phyloP scores from a whole-genome alignment of 768 basidiomycete species.

The Boletales sp. region DNA sequence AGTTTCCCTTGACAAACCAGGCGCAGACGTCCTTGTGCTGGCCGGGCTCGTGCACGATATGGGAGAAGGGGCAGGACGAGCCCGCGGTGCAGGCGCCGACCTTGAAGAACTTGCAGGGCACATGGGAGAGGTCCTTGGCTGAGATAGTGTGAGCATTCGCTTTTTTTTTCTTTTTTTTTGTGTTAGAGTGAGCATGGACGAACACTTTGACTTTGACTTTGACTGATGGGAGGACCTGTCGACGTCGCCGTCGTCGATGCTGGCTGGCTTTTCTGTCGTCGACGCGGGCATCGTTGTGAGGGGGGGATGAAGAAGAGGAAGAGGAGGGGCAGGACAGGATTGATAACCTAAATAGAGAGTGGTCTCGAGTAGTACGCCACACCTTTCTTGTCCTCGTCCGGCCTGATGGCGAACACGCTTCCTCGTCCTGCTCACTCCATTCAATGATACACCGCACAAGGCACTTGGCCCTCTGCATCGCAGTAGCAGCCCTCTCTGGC shows the following conservation, averaged over 20 bases:
- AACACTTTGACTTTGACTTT: conserved; percentile 34
- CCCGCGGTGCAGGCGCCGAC: conserved; percentile 94
- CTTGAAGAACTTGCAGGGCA: conserved; percentile 97
- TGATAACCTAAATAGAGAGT: conserved; percentile 2
- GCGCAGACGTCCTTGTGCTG: conserved; percentile 78
- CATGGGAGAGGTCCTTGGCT: conserved; percentile 91
- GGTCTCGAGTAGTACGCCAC: too few relatives aligned
- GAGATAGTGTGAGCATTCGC: too few relatives aligned
- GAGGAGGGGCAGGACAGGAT: too few relatives aligned
- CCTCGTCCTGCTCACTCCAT: too few relatives aligned
- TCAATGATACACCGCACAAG: too few relatives aligned
- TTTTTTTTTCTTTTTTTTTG: too few relatives aligned
- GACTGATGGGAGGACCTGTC: conserved; percentile 20
- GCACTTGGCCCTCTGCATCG: too few relatives aligned
- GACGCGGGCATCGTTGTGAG: conserved; percentile 16
- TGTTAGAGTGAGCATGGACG: conserved; percentile 5
- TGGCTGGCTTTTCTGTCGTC: conserved; percentile 13
- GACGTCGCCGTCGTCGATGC: conserved; percentile 17
- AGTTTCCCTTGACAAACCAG: conserved; percentile 94
- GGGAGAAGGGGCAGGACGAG: conserved; percentile 93
- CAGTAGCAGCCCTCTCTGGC: conserved; percentile 13
- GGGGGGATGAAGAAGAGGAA: too few relatives aligned
- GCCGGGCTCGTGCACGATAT: conserved; percentile 67
- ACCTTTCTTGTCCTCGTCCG: too few relatives aligned
- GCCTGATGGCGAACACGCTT: too few relatives aligned